A percentile compares a stretch with the other conserved stretches of the same genome.
Evolutionary conservation across 2,329 filamentous ascomycete species (phyloP).

Genomic region (Calonectria multiphialidica): DNA sequence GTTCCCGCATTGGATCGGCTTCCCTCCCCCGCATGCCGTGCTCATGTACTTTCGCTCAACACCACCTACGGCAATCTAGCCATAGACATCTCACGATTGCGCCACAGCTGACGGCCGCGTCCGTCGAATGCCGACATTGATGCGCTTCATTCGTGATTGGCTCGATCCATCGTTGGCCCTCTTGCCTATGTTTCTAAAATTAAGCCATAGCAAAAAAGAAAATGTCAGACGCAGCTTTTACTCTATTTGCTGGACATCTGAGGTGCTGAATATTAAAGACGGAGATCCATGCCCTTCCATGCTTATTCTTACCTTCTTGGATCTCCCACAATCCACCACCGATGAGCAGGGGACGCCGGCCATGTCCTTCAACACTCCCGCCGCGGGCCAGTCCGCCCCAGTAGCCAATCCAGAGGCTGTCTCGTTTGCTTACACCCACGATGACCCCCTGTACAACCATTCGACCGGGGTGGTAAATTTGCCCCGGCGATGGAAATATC

Average conservation of each 20-base stretch:
- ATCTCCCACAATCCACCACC: not conserved
- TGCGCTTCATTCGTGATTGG: not conserved
- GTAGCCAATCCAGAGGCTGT: conserved; percentile 33
- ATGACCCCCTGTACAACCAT: conserved; percentile 24
- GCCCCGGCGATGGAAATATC: conserved; percentile 41
- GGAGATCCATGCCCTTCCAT: not conserved
- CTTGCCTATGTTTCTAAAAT: not conserved
- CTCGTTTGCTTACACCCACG: not conserved
- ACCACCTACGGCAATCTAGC: not conserved
- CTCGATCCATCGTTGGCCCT: not conserved
- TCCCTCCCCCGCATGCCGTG: not conserved
- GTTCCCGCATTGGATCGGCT: not conserved
- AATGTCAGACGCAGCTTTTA: not conserved
- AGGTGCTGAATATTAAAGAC: not conserved
- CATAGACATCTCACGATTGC: not conserved
- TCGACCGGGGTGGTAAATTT: conserved; percentile 27
- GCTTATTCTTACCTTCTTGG: too few species aligned
- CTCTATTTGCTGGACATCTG: not conserved
- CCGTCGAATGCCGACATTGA: not conserved
- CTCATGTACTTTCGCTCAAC: not conserved
- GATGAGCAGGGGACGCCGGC: not conserved
- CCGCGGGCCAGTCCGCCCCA: conserved; percentile 32
- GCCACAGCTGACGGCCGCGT: not conserved
- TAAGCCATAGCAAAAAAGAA: not conserved
- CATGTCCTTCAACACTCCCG: conserved; percentile 37